Conservation (phyloP, 2,329 filamentous ascomycete genomes). For the Orbilia brochopaga region DNA sequence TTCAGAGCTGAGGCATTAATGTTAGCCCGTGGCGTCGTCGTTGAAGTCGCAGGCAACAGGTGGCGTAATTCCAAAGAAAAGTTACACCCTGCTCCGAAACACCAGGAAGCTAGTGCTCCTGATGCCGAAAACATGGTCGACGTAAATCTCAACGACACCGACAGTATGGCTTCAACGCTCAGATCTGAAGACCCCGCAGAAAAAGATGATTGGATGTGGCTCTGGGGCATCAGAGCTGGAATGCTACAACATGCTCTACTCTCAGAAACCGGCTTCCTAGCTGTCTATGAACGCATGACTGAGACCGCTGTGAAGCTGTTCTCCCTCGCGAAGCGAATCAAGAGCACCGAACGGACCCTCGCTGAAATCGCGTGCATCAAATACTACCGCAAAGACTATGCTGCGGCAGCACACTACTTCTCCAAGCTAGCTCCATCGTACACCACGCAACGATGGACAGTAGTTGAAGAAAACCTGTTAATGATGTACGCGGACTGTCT, state of each 20-base stretch:
- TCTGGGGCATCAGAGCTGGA: constrained; percentile 61
- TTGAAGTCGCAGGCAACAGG: constrained; percentile 73
- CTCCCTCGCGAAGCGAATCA: constrained; percentile 75
- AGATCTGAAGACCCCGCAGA: constrained; percentile 44
- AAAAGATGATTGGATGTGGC: constrained; percentile 50
- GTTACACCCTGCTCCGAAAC: constrained; percentile 41
- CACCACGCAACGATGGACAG: constrained; percentile 76
- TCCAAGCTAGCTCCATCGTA: constrained; percentile 79
- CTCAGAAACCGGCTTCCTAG: constrained; percentile 67
- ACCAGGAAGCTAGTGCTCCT: constrained; percentile 56
- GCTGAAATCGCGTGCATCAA: constrained; percentile 87
- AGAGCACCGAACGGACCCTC: constrained; percentile 77
- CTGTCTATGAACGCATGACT: constrained; percentile 73
- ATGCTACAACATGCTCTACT: constrained; percentile 68
- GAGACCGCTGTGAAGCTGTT: constrained; percentile 84
- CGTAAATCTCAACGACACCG: constrained; percentile 32
- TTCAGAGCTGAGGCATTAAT: constrained; percentile 81
- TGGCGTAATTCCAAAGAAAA: constrained; percentile 61
- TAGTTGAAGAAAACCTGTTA: constrained; percentile 81
- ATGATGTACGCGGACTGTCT: constrained; percentile 85
- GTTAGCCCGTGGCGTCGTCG: constrained; percentile 77
- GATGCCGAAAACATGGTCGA: constrained; percentile 54
- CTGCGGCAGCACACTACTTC: constrained; percentile 77
- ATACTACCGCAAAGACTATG: constrained; percentile 72
- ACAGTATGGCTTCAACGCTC: constrained; percentile 43